A percentile compares a stretch with the other conserved stretches of the same genome.
phyloP scores from a whole-genome alignment of 2,329 filamentous ascomycete genomes.

The Coniochaeta prunicola region DNA sequence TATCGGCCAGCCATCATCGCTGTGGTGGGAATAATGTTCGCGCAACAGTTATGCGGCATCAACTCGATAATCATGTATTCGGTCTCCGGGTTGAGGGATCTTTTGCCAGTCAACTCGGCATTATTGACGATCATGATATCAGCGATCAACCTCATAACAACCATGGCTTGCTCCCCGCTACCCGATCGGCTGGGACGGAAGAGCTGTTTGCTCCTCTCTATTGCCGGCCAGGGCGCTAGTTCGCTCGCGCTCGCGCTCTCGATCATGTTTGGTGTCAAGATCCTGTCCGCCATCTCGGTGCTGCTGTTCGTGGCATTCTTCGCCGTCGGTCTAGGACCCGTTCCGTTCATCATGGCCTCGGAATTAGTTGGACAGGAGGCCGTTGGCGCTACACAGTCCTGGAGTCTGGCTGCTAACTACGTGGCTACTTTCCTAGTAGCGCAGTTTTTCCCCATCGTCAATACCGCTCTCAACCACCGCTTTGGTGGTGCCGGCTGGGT shows the following conservation, averaged over 20 bases:
- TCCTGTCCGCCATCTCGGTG: slow-evolving; percentile 74
- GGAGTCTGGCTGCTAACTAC: slow-evolving; percentile 82
- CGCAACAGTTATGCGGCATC: slow-evolving; percentile 88
- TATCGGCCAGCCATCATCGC: slow-evolving; percentile 72
- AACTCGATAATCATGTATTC: slow-evolving; percentile 99
- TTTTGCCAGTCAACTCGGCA: slow-evolving; percentile 75
- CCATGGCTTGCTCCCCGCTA: slow-evolving; percentile 72
- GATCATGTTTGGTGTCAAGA: slow-evolving; percentile 64
- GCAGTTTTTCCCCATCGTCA: slow-evolving; percentile 88
- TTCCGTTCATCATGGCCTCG: slow-evolving; percentile 89
- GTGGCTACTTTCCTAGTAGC: slow-evolving; percentile 86
- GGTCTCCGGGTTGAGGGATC: slow-evolving; percentile 74
- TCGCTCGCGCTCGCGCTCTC: slow-evolving; percentile 73
- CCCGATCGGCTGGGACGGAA: slow-evolving; percentile 87
- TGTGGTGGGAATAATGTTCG: slow-evolving; percentile 83
- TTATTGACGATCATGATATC: slow-evolving; percentile 85
- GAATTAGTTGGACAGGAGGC: slow-evolving; percentile 88
- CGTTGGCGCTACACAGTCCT: slow-evolving; percentile 85
- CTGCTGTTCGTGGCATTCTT: slow-evolving; percentile 85
- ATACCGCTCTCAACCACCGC: slow-evolving; percentile 57
- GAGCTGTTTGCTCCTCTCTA: slow-evolving; percentile 72
- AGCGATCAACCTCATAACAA: slow-evolving; percentile 77
- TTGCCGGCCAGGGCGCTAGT: slow-evolving; percentile 74
- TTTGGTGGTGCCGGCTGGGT: slow-evolving; percentile 70
- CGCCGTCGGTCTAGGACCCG: slow-evolving; percentile 82